These are phyloP conservation scores for Leptographium flavum DNA, from an alignment of 2,329 filamentous ascomycete species.

Conservation along the genomic window DNA sequence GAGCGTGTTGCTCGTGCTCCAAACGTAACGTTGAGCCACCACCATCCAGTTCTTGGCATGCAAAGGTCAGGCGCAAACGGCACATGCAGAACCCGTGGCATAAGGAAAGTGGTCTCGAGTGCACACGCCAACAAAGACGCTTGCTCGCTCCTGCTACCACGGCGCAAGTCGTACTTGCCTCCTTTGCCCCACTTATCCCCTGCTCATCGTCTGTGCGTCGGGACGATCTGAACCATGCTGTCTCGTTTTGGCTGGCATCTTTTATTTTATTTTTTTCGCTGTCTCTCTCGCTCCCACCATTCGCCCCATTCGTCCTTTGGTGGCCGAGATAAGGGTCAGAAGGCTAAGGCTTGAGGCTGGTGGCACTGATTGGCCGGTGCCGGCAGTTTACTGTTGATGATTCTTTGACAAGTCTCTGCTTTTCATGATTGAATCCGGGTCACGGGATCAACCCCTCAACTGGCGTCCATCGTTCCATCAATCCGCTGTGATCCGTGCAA, in stretches of 20 bases:
- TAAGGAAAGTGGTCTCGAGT: too few species aligned
- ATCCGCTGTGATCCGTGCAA: too few species aligned
- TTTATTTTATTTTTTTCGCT: too few species aligned
- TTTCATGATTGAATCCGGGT: too few species aligned
- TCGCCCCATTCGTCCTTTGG: slow-evolving; percentile 13
- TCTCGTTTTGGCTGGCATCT: background rate
- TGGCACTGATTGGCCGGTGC: slow-evolving; percentile 25
- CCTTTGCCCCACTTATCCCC: background rate
- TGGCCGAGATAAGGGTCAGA: slow-evolving; percentile 27
- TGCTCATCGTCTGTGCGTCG: slow-evolving; percentile 3
- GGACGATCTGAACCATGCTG: slow-evolving; percentile 1
- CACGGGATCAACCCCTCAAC: slow-evolving; percentile 1
- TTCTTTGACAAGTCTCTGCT: slow-evolving; percentile 18
- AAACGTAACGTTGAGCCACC: too few species aligned
- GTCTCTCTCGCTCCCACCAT: background rate
- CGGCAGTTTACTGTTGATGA: slow-evolving; percentile 25
- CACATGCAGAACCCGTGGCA: too few species aligned
- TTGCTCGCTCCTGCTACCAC: background rate
- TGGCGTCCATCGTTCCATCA: too few species aligned
- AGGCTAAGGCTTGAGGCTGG: slow-evolving; percentile 10
- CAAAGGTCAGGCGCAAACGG: too few species aligned
- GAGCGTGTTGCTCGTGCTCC: too few species aligned
- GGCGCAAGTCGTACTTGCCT: background rate
- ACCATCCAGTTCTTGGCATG: too few species aligned
- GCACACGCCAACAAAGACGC: background rate